These are phyloP conservation scores for Tulasnella sp. DNA, from an alignment of 768 basidiomycete species.

Conservation along the genomic window DNA sequence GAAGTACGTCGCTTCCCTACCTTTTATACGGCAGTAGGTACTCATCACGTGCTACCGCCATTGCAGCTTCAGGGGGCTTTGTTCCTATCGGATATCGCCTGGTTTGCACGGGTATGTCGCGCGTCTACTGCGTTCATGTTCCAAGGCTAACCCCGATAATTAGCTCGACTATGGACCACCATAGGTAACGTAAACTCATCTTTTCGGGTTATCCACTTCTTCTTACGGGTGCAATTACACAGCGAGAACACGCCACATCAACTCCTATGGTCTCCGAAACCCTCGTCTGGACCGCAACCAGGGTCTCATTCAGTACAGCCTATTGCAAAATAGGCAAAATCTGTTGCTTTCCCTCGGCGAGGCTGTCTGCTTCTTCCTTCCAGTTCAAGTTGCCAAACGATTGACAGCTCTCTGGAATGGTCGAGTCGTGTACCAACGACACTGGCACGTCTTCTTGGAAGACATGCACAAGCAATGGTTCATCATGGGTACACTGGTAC, in stretches of 20 bases:
- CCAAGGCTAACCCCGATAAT: background rate
- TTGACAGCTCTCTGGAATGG: conserved; percentile 6
- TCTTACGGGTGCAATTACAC: too few species aligned
- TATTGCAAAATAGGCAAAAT: background rate
- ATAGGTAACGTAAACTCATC: background rate
- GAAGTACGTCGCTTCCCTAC: background rate
- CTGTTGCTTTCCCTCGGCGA: background rate
- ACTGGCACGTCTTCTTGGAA: conserved; percentile 12
- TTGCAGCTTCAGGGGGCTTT: background rate
- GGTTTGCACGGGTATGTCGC: background rate
- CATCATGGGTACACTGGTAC: background rate
- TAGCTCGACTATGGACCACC: conserved; percentile 10
- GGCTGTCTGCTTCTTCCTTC: background rate
- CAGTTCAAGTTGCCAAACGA: background rate
- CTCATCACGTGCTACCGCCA: too few species aligned
- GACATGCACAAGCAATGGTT: background rate
- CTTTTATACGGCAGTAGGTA: background rate
- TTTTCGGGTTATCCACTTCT: background rate
- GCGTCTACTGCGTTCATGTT: background rate
- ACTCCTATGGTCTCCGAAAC: background rate
- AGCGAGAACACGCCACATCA: conserved; percentile 8
- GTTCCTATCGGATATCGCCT: background rate
- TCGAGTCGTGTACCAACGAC: conserved; percentile 11
- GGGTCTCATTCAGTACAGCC: background rate
- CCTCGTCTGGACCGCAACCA: conserved; percentile 5